These are phyloP conservation scores for Amphicarpaea edgeworthii DNA, from an alignment of 306 rosid genomes.

Conservation along the genomic window DNA sequence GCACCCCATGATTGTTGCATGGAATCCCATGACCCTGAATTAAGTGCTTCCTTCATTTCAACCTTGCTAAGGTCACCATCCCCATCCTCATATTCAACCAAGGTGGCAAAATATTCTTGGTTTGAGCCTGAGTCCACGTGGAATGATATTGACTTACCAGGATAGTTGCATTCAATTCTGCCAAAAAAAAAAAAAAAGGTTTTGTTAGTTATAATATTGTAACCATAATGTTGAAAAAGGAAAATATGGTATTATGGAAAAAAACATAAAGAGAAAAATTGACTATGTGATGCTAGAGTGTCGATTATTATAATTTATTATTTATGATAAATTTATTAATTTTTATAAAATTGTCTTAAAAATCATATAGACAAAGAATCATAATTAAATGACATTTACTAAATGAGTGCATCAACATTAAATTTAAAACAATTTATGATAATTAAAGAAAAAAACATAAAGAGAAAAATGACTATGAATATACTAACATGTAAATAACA, in stretches of 20 bases:
- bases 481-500: no score
- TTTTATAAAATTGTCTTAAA: no score
- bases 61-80: constrained; percentile 62
- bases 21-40: constrained; percentile 58
- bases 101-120: constrained; percentile 59
- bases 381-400: no score
- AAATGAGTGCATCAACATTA: no score
- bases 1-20: constrained; percentile 85
- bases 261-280: no score
- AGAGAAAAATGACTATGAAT: no score
- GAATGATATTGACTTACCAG: constrained; percentile 56
- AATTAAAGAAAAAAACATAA: constrained; percentile 3
- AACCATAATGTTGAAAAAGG: neutral
- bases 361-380: no score
- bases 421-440: no score
- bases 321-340: no score
- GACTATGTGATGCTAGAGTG: no score
- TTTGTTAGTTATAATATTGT: constrained; percentile 21
- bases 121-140: constrained; percentile 69
- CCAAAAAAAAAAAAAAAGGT: neutral
- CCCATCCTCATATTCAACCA: constrained; percentile 68
- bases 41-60: constrained; percentile 61
- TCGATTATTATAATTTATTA: no score
- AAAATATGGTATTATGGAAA: constrained; percentile 7
- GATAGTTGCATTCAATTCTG: constrained; percentile 69